Percentiles rank a stretch among this genome's conserved stretches.
Conservation (phyloP, 345 rosid species). For the Bretschneidera sinensis region DNA sequence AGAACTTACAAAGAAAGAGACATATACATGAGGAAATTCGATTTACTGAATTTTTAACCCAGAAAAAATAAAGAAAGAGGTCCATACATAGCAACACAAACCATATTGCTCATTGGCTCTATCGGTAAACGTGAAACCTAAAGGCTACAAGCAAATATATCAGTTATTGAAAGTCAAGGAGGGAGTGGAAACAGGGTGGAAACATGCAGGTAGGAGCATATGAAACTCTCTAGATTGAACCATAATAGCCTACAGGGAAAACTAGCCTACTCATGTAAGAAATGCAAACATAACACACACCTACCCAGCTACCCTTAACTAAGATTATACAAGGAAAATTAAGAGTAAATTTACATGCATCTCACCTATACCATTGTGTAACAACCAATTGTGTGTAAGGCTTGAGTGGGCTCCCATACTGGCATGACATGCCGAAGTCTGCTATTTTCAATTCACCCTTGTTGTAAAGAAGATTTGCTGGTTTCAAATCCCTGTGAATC, state of each 20-base stretch:
- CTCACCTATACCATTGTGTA: constrained; percentile 85
- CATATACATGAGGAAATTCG: neutral
- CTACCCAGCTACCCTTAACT: too few species aligned
- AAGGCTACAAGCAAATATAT: too few species aligned
- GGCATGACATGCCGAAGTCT: constrained; percentile 87
- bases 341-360: neutral
- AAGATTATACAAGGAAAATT: neutral
- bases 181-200: neutral
- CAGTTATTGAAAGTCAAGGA: too few species aligned
- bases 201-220: too few species aligned
- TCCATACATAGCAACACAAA: too few species aligned
- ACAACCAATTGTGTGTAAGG: constrained; percentile 76
- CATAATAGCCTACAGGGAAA: too few species aligned
- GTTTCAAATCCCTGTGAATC: constrained; percentile 86
- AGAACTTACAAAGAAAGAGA: neutral
- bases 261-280: too few species aligned
- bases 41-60: too few species aligned
- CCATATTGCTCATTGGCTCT: too few species aligned
- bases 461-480: constrained; percentile 80
- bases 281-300: too few species aligned
- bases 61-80: too few species aligned
- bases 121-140: too few species aligned
- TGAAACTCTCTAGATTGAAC: neutral
- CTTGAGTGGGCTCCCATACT: constrained; percentile 79
- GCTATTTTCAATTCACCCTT: constrained; percentile 74